Percentiles rank a stretch among this genome's conserved stretches.
Conservation (phyloP, 192 early-diverging fungal genomes). For the Coemansia interrupta region DNA sequence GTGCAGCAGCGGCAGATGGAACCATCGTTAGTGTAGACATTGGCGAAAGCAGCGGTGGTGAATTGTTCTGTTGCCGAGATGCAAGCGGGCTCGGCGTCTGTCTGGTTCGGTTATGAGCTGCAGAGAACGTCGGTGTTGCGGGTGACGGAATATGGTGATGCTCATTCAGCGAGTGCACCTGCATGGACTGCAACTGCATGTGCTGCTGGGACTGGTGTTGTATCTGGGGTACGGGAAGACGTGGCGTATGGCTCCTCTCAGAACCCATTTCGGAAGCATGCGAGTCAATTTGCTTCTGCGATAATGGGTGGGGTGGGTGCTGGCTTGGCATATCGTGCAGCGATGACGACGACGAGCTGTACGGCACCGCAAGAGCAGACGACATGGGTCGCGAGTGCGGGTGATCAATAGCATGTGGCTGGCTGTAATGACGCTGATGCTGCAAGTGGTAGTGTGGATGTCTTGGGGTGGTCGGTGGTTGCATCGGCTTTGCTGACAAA, state of each 20-base stretch:
- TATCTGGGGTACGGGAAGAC: slow-evolving; percentile 1
- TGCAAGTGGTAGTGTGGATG: slow-evolving; percentile 23
- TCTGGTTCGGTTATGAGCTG: slow-evolving; percentile 14
- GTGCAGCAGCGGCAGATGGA: slow-evolving; percentile 1
- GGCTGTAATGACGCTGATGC: slow-evolving; percentile 41
- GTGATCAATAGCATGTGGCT: slow-evolving; percentile 23
- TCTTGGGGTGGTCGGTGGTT: slow-evolving; percentile 9
- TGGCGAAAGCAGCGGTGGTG: slow-evolving; percentile 31
- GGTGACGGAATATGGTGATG: slow-evolving; percentile 28
- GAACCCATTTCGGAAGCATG: slow-evolving; percentile 12
- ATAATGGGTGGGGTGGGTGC: not conserved
- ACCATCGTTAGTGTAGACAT: slow-evolving; percentile 34
- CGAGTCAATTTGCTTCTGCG: slow-evolving; percentile 2
- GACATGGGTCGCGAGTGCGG: not conserved
- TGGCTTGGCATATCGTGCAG: slow-evolving; percentile 9
- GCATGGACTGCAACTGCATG: not conserved
- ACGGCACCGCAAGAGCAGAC: slow-evolving; percentile 2
- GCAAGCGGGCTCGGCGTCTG: slow-evolving; percentile 35
- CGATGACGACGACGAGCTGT: not conserved
- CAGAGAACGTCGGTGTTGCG: slow-evolving; percentile 17
- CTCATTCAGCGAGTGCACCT: not conserved
- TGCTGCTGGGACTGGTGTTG: slow-evolving; percentile 1
- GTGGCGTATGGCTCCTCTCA: slow-evolving; percentile 5
- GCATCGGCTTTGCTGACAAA: slow-evolving; percentile 15
- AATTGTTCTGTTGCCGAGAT: slow-evolving; percentile 9